phyloP scores from a whole-genome alignment of 345 rosid species.

The Citrus hindsii region DNA sequence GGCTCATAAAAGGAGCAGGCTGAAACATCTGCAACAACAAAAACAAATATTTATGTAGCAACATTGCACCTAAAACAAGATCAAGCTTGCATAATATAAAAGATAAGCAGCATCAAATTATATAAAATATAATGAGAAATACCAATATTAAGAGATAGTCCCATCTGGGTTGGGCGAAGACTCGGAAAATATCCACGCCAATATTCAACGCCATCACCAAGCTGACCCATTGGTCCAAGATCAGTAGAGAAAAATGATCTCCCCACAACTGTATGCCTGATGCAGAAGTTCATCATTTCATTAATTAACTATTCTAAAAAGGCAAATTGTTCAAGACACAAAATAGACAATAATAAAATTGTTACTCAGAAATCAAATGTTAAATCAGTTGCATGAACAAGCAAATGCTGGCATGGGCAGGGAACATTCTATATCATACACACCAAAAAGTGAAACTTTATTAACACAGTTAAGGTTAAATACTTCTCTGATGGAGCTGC shows the following conservation, averaged over 20 bases:
- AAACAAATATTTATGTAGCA: background rate
- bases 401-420: no score
- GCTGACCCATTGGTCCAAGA: slow-evolving; percentile 36
- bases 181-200: slow-evolving; percentile 77
- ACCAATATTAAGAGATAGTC: slow-evolving; percentile 77
- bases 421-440: background rate
- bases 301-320: no score
- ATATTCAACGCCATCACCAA: slow-evolving; percentile 57
- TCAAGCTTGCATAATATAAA: background rate
- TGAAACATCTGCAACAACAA: slow-evolving; percentile 51
- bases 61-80: background rate
- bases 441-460: background rate
- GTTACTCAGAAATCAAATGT: no score
- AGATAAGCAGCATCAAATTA: background rate
- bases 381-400: background rate
- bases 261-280: slow-evolving; percentile 54
- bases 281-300: background rate
- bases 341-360: background rate
- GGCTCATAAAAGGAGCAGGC: slow-evolving; percentile 76
- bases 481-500: slow-evolving; percentile 38
- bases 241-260: slow-evolving; percentile 45
- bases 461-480: background rate
- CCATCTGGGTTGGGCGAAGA: slow-evolving; percentile 71
- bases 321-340: background rate
- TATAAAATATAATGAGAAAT: background rate